A percentile compares a stretch with the other conserved stretches of the same genome.
Conservation (phyloP, 331 rosid genomes). For the Pyrus hybrid region DNA sequence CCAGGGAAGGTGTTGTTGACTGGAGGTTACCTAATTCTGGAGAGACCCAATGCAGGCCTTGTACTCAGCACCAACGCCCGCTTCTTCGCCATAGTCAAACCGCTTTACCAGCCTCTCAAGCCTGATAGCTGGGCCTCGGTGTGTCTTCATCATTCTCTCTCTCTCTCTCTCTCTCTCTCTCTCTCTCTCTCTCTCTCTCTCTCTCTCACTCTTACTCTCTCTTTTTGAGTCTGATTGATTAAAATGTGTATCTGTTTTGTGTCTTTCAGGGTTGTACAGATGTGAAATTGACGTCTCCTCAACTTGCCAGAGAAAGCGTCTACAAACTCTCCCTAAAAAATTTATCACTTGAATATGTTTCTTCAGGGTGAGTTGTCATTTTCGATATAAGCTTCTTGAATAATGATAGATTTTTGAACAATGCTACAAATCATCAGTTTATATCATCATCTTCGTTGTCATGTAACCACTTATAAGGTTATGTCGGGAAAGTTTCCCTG, state of each 20-base stretch:
- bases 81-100: constrained; percentile 75
- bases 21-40: constrained; percentile 83
- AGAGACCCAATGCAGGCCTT: constrained; percentile 84
- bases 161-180: neutral
- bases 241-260: neutral
- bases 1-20: constrained; percentile 90
- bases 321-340: constrained; percentile 59
- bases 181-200: neutral
- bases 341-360: constrained; percentile 41
- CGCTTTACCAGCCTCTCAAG: constrained; percentile 37
- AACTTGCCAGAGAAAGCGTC: constrained; percentile 63
- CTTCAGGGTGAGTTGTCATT: constrained; percentile 46
- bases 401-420: neutral
- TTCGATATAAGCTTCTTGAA: neutral
- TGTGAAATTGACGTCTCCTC: constrained; percentile 82
- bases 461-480: neutral
- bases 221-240: neutral
- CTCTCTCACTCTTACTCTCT: too few relatives aligned
- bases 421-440: neutral
- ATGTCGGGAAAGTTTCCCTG: neutral
- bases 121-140: constrained; percentile 80
- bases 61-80: constrained; percentile 94
- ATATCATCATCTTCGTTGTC: neutral
- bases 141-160: neutral
- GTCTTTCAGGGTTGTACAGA: constrained; percentile 71